These are phyloP conservation scores for Zoysia japonica DNA, from an alignment of 176 grass and related monocot species.

Conservation along the genomic window DNA sequence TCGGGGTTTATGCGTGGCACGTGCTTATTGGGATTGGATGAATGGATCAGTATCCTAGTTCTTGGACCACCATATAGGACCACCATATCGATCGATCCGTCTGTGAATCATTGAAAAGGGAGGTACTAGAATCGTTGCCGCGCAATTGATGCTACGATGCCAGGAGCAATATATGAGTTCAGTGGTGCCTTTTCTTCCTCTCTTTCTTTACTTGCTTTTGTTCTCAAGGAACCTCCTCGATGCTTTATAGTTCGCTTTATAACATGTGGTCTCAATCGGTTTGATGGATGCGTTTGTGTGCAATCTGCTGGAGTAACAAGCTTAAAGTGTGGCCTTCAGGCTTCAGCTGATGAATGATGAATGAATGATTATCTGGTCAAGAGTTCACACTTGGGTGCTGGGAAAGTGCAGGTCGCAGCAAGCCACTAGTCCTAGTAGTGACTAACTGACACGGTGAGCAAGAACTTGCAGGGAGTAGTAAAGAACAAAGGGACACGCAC, in stretches of 20 bases:
- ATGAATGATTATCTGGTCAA: slow-evolving; percentile 28
- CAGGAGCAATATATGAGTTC: neutral
- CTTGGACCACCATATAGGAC: slow-evolving; percentile 14
- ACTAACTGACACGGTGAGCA: slow-evolving; percentile 31
- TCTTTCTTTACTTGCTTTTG: neutral
- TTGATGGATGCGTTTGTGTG: neutral
- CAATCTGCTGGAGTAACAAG: neutral
- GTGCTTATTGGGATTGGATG: neutral
- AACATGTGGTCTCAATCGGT: neutral
- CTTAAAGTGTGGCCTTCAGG: slow-evolving; percentile 11
- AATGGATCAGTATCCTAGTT: slow-evolving; percentile 9
- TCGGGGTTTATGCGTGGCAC: slow-evolving; percentile 19
- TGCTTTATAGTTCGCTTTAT: slow-evolving; percentile 8
- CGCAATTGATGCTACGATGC: slow-evolving; percentile 3
- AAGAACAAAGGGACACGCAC: slow-evolving; percentile 38
- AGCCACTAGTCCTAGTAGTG: neutral
- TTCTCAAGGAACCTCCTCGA: neutral
- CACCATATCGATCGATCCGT: neutral
- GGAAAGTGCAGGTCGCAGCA: slow-evolving; percentile 30
- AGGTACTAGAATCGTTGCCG: slow-evolving; percentile 9
- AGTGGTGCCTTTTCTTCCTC: neutral
- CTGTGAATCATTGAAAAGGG: slow-evolving; percentile 2
- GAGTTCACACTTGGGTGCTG: slow-evolving; percentile 36
- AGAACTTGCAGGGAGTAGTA: slow-evolving; percentile 43
- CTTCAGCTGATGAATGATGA: no score